These are phyloP conservation scores for Calonectria pteridis DNA, from an alignment of 2,329 filamentous ascomycete species.

Conservation along the genomic window DNA sequence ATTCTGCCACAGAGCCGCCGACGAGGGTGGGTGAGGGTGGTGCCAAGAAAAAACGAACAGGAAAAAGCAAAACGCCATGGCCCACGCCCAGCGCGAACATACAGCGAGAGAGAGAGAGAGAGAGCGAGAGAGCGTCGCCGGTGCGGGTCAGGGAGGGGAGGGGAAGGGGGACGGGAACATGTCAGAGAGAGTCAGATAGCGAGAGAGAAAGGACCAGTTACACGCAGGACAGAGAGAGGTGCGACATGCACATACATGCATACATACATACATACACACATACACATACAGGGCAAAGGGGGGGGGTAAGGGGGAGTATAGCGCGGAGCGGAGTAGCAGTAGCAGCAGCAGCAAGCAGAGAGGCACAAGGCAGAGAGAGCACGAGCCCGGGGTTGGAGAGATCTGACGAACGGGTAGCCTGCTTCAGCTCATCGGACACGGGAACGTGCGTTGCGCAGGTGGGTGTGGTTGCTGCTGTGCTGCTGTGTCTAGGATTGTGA, in stretches of 20 bases:
- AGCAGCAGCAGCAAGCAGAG: background rate
- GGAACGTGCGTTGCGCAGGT: slow-evolving; percentile 41
- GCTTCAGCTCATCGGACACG: slow-evolving; percentile 47
- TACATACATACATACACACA: background rate
- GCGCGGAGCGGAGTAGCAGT: background rate
- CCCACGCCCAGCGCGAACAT: background rate
- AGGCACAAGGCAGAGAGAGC: slow-evolving; percentile 10
- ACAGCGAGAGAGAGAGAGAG: too few relatives aligned
- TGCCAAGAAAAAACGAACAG: slow-evolving; percentile 1
- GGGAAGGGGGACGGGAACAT: slow-evolving; percentile 7
- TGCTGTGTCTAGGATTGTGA: slow-evolving; percentile 12
- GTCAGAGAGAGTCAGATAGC: slow-evolving; percentile 7
- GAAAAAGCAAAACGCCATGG: slow-evolving; percentile 8
- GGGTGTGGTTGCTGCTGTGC: slow-evolving; percentile 19
- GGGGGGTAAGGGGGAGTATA: background rate
- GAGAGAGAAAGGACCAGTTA: slow-evolving; percentile 3
- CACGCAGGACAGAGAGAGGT: background rate
- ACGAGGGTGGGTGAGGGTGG: background rate
- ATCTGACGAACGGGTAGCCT: slow-evolving; percentile 45
- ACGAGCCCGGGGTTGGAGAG: slow-evolving; percentile 25
- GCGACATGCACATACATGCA: background rate
- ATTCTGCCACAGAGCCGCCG: slow-evolving; percentile 8
- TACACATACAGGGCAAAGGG: background rate
- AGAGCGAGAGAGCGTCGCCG: slow-evolving; percentile 30
- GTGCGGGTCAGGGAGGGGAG: slow-evolving; percentile 30